Evolutionary conservation across 441 rosid genomes (phyloP).

Genomic region (Brassica hybrid): DNA sequence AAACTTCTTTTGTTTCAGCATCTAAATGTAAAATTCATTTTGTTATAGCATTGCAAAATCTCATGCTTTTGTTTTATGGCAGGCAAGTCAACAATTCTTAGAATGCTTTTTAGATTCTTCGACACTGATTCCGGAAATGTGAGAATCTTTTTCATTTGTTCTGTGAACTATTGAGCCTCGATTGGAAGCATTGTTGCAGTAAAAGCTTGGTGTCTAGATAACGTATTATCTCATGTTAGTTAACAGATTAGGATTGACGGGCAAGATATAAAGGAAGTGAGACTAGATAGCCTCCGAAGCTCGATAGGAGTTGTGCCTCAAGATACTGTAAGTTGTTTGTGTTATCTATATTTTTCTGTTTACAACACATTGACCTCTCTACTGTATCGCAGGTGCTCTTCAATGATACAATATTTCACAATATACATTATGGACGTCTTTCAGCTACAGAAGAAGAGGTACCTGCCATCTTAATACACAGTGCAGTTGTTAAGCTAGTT

Average conservation of each 20-base stretch:
- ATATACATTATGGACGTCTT: conserved; percentile 92
- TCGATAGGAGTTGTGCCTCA: conserved; percentile 96
- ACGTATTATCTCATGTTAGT: conserved; percentile 13
- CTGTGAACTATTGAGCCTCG: too few species aligned
- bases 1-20: conserved; percentile 2
- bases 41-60: conserved; percentile 14
- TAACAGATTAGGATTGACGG: conserved; percentile 81
- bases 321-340: conserved; percentile 77
- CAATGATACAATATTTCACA: conserved; percentile 95
- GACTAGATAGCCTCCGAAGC: conserved; percentile 74
- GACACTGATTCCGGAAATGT: conserved; percentile 80
- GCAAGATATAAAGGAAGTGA: conserved; percentile 86
- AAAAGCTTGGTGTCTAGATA: conserved; percentile 26
- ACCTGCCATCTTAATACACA: conserved; percentile 23
- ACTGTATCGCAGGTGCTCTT: conserved; percentile 78
- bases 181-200: conserved; percentile 17
- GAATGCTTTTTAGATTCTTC: conserved; percentile 88
- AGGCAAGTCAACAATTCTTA: conserved; percentile 95
- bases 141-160: conserved; percentile 42
- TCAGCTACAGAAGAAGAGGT: conserved; percentile 96
- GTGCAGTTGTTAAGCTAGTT: not conserved
- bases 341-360: conserved; percentile 7
- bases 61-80: conserved; percentile 44
- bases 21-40: not conserved
- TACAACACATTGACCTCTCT: conserved; percentile 26